Base-by-base conservation (phyloP, 2,329 filamentous ascomycete species). In the Ophiocordyceps camponoti-rufipedis region DNA sequence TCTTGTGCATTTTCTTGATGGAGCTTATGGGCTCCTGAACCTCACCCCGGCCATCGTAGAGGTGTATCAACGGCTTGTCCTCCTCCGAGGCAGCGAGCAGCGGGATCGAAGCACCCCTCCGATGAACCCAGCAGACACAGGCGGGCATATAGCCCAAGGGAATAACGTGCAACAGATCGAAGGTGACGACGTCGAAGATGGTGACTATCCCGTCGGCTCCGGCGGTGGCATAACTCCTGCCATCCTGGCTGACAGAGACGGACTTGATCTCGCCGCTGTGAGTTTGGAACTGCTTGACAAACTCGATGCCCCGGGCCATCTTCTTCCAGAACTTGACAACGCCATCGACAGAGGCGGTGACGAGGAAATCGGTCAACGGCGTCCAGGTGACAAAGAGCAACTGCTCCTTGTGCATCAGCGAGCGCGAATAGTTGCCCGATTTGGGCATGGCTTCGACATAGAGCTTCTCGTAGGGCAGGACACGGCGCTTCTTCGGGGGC, bases 271-370 rank as follows among this genome's bases (percentile, higher is more conserved):
- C 85, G 44, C 85, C 85, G 47, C 75, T 72, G 63, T 98, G 93
- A 8, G 91, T 88, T 57, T 80, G 82, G 67, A 94, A 98, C 65
- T 98, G 88, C 65, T 98, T 98, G 45, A 96, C 89, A 57, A 98
- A 98, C 65, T 98, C 93, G 48, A 98, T 84, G 1, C 85, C 85
- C 32, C 85, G 80, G 2, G 78, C 80, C 51, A 84, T 75, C 67
- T 98, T 98, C 68, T 98, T 98, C 91, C 91, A 98, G 62, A 98
- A 98, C 63, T 98, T 98, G 54, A 96, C 89, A 1, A 89, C 82
- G n/a, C 93, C 93, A 58, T 98, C 91, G 41, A 85, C 67, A 0
- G 91, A 96, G 49, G 84, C 85, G 1, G 91, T 98, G 50, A 98
- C 91, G 35, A 98, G 70, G 58, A 98, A 98, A 54, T 96, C 91